Evolutionary conservation across 108 stramenopile genomes (phyloP), one percentile per base, ranked within the genome.

Genomic region (Pseudonitzschia multistriata): DNA sequence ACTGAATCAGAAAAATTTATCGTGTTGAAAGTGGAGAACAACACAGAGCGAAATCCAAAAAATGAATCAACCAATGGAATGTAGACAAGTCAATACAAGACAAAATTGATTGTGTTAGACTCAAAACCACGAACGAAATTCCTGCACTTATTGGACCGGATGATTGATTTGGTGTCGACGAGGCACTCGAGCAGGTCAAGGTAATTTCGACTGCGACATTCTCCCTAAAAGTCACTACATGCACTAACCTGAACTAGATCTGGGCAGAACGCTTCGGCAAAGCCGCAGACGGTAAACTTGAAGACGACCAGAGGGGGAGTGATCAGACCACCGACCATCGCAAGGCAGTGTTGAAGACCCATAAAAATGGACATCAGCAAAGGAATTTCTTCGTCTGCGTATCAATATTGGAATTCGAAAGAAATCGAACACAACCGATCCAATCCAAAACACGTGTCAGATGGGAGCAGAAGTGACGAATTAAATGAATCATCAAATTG

Each of bases 311-410:
- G 70, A 0, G 87, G 84, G 49, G 84, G 84, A 13, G 87, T 86
- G 70, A 86, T 85, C 49, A 88, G 66, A 27, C 85, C 88, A 49
- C 84, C 88, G 24, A 83, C 89, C 88, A 88, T 91, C 17, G 88
- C 88, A 47, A 91, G 80, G n/a, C 86, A 85, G 66, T 92, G 91
- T 70, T 92, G 88, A 14, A 87, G 62, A 3, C 81, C 85, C 82
- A 85, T 83, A 22, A 85, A 19, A 30, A 76, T 47, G 24, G 87
- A 67, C 33, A 88, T 67, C 6, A 88, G 28, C 7, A 85, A 65
- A 5, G 84, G 87, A 24, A 88, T 57, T 10, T 77, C 69, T 48
- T 88, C 87, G 66, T 88, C 84, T 67, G 28, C 65, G 73, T 22
- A 28, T 53, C 34, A 68, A 27, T 25, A 59, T 52, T 19, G 24